phyloP scores from a whole-genome alignment of 2,329 filamentous ascomycete genomes.

The Stemphylium lycopersici region DNA sequence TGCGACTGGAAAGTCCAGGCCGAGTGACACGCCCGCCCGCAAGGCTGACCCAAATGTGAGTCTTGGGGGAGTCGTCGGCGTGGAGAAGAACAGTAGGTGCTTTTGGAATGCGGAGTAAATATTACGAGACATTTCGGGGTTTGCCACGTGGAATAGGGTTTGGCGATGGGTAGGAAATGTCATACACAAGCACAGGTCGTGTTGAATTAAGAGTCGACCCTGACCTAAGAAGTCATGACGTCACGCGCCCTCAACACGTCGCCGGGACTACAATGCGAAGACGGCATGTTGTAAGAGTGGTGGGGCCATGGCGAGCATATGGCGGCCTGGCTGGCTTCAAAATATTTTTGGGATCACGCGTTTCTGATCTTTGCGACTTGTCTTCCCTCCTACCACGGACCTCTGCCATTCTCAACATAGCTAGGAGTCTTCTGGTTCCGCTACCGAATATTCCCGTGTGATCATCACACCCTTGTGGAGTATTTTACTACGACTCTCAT shows the following conservation, averaged over 20 bases:
- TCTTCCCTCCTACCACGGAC: too few species aligned
- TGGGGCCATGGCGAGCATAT: too few species aligned
- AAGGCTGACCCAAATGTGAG: constrained; percentile 28
- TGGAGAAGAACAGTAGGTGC: constrained; percentile 33
- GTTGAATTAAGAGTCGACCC: not conserved
- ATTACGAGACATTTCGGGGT: constrained; percentile 14
- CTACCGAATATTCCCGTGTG: too few species aligned
- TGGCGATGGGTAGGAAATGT: not conserved
- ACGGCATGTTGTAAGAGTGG: not conserved
- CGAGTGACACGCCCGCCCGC: constrained; percentile 23
- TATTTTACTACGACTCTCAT: too few species aligned
- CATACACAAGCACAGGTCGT: not conserved
- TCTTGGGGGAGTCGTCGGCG: constrained; percentile 23
- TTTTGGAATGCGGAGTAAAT: constrained; percentile 28
- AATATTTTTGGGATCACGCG: too few species aligned
- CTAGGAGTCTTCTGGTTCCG: too few species aligned
- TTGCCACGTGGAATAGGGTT: not conserved
- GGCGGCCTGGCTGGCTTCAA: too few species aligned
- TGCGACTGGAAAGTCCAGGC: constrained; percentile 30
- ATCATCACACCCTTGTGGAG: too few species aligned
- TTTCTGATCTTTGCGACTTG: too few species aligned
- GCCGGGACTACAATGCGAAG: not conserved
- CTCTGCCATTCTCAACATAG: too few species aligned
- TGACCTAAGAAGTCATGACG: constrained; percentile 4
- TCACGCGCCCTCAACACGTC: not conserved